Evolutionary conservation across 2,329 filamentous ascomycete genomes (phyloP), one percentile per base, ranked within the genome.

Genomic region (Davidsoniella virescens): DNA sequence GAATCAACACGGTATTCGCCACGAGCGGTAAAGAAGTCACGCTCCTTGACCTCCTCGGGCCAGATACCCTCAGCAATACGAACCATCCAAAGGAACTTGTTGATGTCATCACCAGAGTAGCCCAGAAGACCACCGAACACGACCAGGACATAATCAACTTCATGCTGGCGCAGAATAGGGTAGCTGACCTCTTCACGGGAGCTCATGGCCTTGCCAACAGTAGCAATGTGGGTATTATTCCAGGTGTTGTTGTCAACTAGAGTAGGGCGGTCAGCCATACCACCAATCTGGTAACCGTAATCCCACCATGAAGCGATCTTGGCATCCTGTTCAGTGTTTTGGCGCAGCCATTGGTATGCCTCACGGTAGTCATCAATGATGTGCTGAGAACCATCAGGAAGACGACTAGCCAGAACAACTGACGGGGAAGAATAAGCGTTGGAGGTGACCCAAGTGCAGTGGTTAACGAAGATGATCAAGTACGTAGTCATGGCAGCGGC

Each of bases 281-380:
- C 92, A 69, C 92, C 92, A 65, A 98, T 98, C 69, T 98, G 92
- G 70, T 98, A 98, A 57, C 92, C 92, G 61, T 98, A 98, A 64
- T 98, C 92, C 92, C 92, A 98, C 92, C 92, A 98, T 1, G 88
- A 92, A 90, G 96, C 96, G 63, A 98, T 84, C 75, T 96, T 98
- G 62, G 93, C 88, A 59, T 95, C 85, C 57, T 90, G 77, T 54
- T 82, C 75, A 8, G 93, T 98, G 71, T 98, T 98, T 67, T 98
- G 92, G 56, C 92, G 84, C 46, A 98, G 80, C 92, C 92, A 98
- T 70, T 98, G 94, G 70, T 98, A 98, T 2, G 92, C 92, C 74
- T 98, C 92, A 62, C 92, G 84, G 70, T 98, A 98, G 65, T 98
- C 92, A 62, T 98, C 92, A 60, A 98, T 98, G 63, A 98, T 98